These are phyloP conservation scores for Phaeolepiota aurea DNA, from an alignment of 768 basidiomycete species.

Conservation along the genomic window DNA sequence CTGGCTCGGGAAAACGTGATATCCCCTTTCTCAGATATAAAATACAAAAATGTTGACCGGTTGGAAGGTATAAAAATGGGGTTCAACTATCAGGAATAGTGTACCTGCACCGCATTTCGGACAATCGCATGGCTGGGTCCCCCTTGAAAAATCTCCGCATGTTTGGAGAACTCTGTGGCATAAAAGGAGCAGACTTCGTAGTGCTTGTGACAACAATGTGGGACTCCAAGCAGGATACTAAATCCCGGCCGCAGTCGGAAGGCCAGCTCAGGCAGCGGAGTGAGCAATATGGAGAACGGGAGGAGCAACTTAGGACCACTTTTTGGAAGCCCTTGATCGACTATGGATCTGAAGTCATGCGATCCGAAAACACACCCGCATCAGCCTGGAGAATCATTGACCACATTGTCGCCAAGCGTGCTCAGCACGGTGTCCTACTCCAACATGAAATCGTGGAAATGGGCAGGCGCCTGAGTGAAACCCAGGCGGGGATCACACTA, in stretches of 20 bases:
- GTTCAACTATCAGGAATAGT: conserved; percentile 24
- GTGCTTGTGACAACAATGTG: conserved; percentile 30
- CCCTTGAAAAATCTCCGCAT: conserved; percentile 22
- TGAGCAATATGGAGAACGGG: conserved; percentile 19
- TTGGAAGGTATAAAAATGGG: conserved; percentile 14
- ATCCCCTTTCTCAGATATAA: too few species aligned
- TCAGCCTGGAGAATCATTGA: conserved; percentile 18
- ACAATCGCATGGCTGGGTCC: conserved; percentile 25
- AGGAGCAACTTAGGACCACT: conserved; percentile 15
- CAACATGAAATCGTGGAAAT: conserved; percentile 25
- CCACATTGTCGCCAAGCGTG: conserved; percentile 7
- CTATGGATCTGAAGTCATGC: conserved; percentile 17
- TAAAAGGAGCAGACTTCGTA: conserved; percentile 18
- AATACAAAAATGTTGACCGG: neutral
- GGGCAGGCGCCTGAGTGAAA: conserved; percentile 17
- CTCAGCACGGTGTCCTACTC: conserved; percentile 13
- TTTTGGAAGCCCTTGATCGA: conserved; percentile 21
- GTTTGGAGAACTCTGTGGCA: conserved; percentile 20
- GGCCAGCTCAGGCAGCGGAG: conserved; percentile 16
- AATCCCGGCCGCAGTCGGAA: too few species aligned
- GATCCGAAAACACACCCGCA: conserved; percentile 11
- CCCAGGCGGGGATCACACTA: conserved; percentile 21
- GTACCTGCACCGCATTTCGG: conserved; percentile 31
- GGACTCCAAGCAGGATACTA: conserved; percentile 17
- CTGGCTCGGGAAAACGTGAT: conserved; percentile 15